Evolutionary conservation across 176 grass and related monocot species (phyloP), one percentile per base, ranked within the genome.

Genomic region (Carex cristatella): DNA sequence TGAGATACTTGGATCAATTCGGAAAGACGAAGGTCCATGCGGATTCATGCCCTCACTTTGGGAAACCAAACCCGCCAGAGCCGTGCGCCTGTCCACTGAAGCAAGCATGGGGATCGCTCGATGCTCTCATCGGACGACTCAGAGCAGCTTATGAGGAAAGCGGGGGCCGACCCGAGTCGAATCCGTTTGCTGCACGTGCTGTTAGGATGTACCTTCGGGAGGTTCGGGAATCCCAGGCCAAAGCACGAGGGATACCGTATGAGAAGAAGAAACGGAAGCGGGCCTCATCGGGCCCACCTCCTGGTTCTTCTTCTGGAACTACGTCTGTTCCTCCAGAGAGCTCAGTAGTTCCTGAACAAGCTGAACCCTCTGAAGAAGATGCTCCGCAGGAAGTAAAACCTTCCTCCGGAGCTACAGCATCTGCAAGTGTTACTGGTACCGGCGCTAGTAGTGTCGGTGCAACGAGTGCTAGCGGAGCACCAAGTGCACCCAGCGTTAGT

Each of bases 221-320:
- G 80, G 94, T 97, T 14, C 84, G 92, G 35, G 94, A 94, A 86
- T 87, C 71, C 13, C 94, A 97, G 86, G 90, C 91, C 59, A 94
- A 90, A 90, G 94, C 94, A 4, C 86, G 94, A 4, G 94, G 94
- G 18, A 92, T 97, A 49, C 94, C 94, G 0, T 97, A 92, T 80
- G 90, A 97, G 84, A 97, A 97, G 88, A 97, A 89, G 84, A 97
- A 94, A 83, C 85, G 90, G 68, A 97, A 97, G 84, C 90, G 94
- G 4, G 2, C 53, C 35, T 55, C 80, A 0, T 33, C 6, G 58
- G 33, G 32, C 10, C 6, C 38, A 0, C 8, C 69, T 78, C 15
- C 86, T 1, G 63, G 14, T 0, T 46, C 84, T 9, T 59, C 44
- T 0, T 55, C 51, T 11, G 55, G 55, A 7, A 61, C 84, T 7